phyloP scores from a whole-genome alignment of 169 alveolate species.

The Amoebophrya sp. region DNA sequence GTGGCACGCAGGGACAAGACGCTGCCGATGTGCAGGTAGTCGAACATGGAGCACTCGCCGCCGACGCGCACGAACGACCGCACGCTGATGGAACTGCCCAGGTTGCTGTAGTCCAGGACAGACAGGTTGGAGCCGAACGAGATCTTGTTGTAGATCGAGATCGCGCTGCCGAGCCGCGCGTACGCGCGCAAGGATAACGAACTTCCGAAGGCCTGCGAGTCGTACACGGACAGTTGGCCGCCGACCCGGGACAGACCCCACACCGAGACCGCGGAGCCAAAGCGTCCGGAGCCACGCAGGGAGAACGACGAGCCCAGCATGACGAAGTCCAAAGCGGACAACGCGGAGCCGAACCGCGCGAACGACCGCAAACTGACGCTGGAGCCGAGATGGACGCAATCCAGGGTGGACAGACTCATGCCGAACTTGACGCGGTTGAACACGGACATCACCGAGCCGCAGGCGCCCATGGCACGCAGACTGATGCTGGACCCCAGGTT shows the following conservation, averaged over 20 bases:
- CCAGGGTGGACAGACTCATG: constrained; percentile 21
- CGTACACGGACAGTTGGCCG: background rate
- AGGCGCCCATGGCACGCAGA: background rate
- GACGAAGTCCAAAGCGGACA: background rate
- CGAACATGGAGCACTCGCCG: background rate
- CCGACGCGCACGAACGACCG: constrained; percentile 11
- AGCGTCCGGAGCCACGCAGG: background rate
- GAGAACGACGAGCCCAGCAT: background rate
- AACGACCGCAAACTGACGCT: constrained; percentile 16
- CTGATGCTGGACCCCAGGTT: background rate
- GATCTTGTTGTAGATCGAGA: background rate
- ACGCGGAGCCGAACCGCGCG: constrained; percentile 21
- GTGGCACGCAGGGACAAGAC: background rate
- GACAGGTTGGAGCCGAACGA: constrained; percentile 16
- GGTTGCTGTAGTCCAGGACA: background rate
- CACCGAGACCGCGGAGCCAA: constrained; percentile 5
- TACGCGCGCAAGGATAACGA: constrained; percentile 13
- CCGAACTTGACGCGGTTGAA: background rate
- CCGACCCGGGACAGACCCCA: background rate
- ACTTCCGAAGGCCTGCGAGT: background rate
- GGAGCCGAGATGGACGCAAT: background rate
- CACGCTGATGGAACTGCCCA: background rate
- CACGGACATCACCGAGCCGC: background rate
- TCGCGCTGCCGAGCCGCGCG: background rate
- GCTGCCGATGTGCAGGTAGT: background rate